Evolutionary conservation across 2,329 filamentous ascomycete species (phyloP), one percentile per base, ranked within the genome.

Genomic region (Colletotrichum sp.): DNA sequence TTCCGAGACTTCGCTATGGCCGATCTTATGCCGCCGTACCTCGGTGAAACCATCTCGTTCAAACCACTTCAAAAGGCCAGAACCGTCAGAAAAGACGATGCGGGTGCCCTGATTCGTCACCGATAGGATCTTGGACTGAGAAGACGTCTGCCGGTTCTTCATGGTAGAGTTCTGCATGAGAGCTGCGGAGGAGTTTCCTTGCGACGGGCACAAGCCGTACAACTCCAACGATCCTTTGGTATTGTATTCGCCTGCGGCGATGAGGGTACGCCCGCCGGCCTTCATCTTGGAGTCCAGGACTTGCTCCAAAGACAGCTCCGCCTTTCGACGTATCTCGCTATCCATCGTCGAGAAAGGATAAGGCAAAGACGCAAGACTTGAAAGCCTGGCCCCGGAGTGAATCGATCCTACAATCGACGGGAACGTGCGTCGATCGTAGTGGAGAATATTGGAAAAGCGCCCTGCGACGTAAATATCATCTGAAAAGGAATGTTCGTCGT

Each of bases 201-300:
- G 66, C 8, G 28, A 60, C 58, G 78, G 82, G 57, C 78, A 84
- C 28, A 95, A 85, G 16, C 92, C 92, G 83, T 98, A 98, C n/a
- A 98, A 86, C 81, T 99, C 96, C 3, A 99, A 87, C 0, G 94
- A 96, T 1, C 96, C 96, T 83, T 97, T 96, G 36, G 94, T 95
- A 79, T 97, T 98, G 86, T 98, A 98, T 82, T 96, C 95, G 7
- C 96, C 96, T 52, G 94, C 95, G 4, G 95, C 95, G 67, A 98
- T 90, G 30, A 98, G 85, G 0, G 94, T 96, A 61, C 93, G 88
- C 1, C 93, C 90, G 15, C 83, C 89, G 0, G 84, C 80, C 1
- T 83, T 82, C n/a, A 80, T 84, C 79, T 93, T 93, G n/a, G 88
- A 88, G 21, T 86, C 85, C 77, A 83, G 86, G 15, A 92, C 86